These are phyloP conservation scores for Boletus eberwhitei DNA, from an alignment of 768 basidiomycete species.

Conservation along the genomic window DNA sequence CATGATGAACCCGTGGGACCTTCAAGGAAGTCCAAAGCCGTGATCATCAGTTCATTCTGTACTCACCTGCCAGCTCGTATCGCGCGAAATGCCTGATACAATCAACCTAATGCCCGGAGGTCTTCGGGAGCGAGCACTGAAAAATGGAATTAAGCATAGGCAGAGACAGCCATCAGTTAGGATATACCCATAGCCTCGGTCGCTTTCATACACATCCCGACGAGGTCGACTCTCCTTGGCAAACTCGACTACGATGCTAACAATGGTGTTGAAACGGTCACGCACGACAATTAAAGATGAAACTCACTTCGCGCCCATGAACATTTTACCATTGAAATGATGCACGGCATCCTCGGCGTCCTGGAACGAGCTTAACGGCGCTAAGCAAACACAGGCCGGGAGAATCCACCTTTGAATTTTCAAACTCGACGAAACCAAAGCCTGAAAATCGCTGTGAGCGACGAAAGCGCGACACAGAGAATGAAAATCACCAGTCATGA, in stretches of 20 bases:
- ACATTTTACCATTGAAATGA: constrained; percentile 82
- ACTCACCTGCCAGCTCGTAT: constrained; percentile 99
- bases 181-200: constrained; percentile 54
- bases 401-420: constrained; percentile 61
- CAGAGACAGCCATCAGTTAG: not conserved
- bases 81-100: constrained; percentile 86
- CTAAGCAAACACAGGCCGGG: not conserved
- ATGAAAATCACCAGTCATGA: constrained; percentile 81
- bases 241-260: constrained; percentile 92
- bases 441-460: constrained; percentile 43
- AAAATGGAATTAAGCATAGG: constrained; percentile 20
- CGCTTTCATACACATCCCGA: constrained; percentile 67
- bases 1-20: constrained; percentile 23
- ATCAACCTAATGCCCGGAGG: constrained; percentile 81
- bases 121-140: constrained; percentile 63
- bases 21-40: constrained; percentile 2
- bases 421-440: constrained; percentile 97
- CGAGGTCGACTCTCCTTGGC: constrained; percentile 90
- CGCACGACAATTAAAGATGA: not conserved
- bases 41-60: constrained; percentile 5
- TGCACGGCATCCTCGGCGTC: constrained; percentile 94
- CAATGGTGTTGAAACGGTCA: not conserved
- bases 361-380: constrained; percentile 37
- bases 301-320: constrained; percentile 74
- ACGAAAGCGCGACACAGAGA: not conserved